A percentile compares a stretch with the other conserved stretches of the same genome.
phyloP scores from a whole-genome alignment of 2,329 filamentous ascomycete genomes.

The Calonectria honghensis region DNA sequence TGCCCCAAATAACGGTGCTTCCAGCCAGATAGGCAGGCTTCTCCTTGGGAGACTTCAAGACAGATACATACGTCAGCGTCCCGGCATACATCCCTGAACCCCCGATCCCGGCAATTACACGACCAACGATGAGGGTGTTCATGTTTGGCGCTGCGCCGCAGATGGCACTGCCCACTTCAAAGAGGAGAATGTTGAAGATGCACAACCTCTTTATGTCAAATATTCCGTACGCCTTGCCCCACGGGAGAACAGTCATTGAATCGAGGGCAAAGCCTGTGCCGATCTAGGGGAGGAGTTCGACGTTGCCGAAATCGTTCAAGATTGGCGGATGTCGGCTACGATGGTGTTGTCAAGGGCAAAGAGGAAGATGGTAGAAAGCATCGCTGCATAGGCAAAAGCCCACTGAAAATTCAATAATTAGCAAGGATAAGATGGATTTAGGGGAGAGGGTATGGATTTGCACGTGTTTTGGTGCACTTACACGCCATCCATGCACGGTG shows the following conservation, averaged over 20 bases:
- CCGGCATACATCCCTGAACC: constrained; percentile 58
- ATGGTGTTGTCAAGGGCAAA: constrained; percentile 20
- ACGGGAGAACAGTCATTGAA: constrained; percentile 32
- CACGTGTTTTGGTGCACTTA: no score
- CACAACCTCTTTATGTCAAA: constrained; percentile 51
- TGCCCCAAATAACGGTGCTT: constrained; percentile 59
- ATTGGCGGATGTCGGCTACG: constrained; percentile 20
- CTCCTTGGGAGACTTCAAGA: neutral
- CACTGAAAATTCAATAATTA: neutral
- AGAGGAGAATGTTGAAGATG: constrained; percentile 46
- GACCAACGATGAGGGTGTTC: constrained; percentile 67
- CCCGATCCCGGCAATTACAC: constrained; percentile 64
- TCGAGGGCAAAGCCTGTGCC: constrained; percentile 25
- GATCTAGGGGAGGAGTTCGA: constrained; percentile 28
- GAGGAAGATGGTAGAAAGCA: constrained; percentile 1
- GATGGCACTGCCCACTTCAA: constrained; percentile 56
- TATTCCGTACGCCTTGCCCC: constrained; percentile 40
- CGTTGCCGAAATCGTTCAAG: constrained; percentile 10
- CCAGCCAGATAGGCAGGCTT: constrained; percentile 4
- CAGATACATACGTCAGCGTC: constrained; percentile 38
- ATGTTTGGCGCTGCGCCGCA: constrained; percentile 64
- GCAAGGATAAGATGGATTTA: no score
- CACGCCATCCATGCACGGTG: no score
- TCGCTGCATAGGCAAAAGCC: neutral
- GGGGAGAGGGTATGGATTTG: no score